These are phyloP conservation scores for Apiospora phragmitis DNA, from an alignment of 2,329 filamentous ascomycete genomes.

Conservation along the genomic window DNA sequence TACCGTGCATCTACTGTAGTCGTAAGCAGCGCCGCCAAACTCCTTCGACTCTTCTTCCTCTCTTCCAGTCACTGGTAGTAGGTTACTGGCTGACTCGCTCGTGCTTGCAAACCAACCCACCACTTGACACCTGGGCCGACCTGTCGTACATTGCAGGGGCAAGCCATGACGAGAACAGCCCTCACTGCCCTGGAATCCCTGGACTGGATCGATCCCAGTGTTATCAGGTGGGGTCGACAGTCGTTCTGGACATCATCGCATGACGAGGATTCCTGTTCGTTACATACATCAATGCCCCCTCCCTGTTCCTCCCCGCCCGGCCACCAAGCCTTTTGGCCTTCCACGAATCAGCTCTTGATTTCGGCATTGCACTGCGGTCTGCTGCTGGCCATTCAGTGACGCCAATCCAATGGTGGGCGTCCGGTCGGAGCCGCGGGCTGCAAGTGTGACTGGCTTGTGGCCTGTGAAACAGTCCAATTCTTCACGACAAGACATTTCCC, in stretches of 20 bases:
- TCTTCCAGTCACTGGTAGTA: neutral
- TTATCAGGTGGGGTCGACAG: neutral
- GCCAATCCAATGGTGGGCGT: neutral
- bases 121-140: neutral
- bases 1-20: neutral
- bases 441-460: neutral
- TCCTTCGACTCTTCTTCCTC: neutral
- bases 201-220: neutral
- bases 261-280: neutral
- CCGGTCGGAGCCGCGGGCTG: neutral
- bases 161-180: neutral
- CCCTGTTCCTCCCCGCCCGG: neutral
- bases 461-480: slow-evolving; percentile 1
- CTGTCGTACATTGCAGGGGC: neutral
- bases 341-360: neutral
- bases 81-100: neutral
- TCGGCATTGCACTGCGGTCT: neutral
- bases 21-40: neutral
- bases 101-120: neutral
- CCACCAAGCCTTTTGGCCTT: neutral
- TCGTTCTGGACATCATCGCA: neutral
- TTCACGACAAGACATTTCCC: neutral
- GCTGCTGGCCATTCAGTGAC: neutral
- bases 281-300: neutral
- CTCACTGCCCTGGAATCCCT: neutral